These are phyloP conservation scores for Zoysia japonica DNA, from an alignment of 176 grass and related monocot genomes.

Conservation along the genomic window DNA sequence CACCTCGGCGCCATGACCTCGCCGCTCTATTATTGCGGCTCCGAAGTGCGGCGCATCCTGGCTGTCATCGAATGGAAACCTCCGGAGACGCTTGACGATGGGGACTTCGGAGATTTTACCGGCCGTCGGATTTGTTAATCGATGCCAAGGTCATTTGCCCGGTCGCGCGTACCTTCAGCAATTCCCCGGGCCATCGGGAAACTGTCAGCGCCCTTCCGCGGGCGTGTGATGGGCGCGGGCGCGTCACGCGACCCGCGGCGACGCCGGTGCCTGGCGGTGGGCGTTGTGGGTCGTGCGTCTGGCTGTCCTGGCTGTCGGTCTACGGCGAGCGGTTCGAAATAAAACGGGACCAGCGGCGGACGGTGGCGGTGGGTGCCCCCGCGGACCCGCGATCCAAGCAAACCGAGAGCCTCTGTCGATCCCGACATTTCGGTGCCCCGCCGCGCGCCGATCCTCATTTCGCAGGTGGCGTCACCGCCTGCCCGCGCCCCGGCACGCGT, in stretches of 20 bases:
- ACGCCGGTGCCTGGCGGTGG: conserved; percentile 48
- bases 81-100: not conserved
- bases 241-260: conserved; percentile 51
- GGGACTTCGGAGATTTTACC: not conserved
- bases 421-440: conserved; percentile 35
- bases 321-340: conserved; percentile 31
- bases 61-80: not conserved
- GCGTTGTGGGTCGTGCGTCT: conserved; percentile 3
- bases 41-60: conserved; percentile 40
- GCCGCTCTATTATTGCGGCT: conserved; percentile 47
- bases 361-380: conserved; percentile 23
- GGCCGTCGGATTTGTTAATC: not conserved
- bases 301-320: conserved; percentile 45
- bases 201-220: conserved; percentile 33
- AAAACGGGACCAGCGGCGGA: conserved; percentile 13
- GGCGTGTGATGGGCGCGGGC: conserved; percentile 46
- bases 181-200: conserved; percentile 18
- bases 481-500: not conserved
- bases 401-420: conserved; percentile 24
- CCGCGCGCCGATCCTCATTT: conserved; percentile 16
- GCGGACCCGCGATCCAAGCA: conserved; percentile 46
- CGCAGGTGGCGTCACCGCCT: conserved; percentile 1
- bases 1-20: conserved; percentile 38
- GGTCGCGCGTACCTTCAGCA: not conserved
- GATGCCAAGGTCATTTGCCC: too few species aligned